Percentiles rank a stretch among this genome's conserved stretches.
Evolutionary conservation across 139 green algal genomes (phyloP).

Genomic region (Ettlia oleoabundans): DNA sequence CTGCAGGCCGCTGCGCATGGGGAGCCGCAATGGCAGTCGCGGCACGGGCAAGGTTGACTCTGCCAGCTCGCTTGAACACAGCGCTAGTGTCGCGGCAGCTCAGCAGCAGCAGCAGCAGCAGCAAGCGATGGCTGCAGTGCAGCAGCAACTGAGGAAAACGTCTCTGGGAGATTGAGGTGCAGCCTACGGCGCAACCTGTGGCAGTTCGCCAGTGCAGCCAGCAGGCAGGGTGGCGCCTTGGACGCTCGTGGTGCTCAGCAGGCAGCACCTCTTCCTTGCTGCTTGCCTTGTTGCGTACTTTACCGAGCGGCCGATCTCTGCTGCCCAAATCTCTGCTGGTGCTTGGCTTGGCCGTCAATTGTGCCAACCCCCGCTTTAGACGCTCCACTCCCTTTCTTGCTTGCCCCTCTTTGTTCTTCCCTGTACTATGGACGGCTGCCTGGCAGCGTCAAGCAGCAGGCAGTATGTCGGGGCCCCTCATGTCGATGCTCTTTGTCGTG

Average conservation of each 20-base stretch:
- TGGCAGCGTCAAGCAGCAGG: too few relatives aligned
- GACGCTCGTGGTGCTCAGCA: not conserved
- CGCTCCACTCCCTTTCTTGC: not conserved
- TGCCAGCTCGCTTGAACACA: slow-evolving; percentile 28
- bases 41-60: slow-evolving; percentile 35
- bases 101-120: not conserved
- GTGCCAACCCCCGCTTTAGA: not conserved
- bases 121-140: not conserved
- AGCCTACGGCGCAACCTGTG: too few relatives aligned
- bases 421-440: not conserved
- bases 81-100: too few relatives aligned
- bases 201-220: not conserved
- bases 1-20: slow-evolving; percentile 14
- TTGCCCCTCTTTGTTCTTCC: not conserved
- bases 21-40: slow-evolving; percentile 26
- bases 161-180: not conserved
- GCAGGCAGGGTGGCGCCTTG: not conserved
- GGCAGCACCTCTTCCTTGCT: not conserved
- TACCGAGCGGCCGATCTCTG: too few relatives aligned
- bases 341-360: too few relatives aligned
- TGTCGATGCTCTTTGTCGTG: too few relatives aligned
- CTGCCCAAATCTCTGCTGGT: too few relatives aligned
- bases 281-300: not conserved
- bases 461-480: too few relatives aligned
- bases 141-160: slow-evolving; percentile 18